phyloP scores from a whole-genome alignment of 495 filamentous ascomycete species.

The Cercophora newfieldiana region DNA sequence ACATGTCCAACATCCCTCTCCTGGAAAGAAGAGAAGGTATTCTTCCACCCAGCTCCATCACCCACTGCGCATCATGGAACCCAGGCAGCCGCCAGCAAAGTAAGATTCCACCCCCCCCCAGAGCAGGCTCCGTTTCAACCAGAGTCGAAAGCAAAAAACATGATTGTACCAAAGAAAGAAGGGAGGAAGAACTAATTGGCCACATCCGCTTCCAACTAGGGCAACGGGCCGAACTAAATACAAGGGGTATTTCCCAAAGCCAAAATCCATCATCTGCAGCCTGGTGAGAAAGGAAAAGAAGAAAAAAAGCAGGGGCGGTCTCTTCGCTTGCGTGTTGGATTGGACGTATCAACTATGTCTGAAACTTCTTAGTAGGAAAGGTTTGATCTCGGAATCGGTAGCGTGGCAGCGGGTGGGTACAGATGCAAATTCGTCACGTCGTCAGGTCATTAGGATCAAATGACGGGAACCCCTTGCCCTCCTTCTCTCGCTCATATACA shows the following conservation, averaged over 20 bases:
- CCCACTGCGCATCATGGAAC: background rate
- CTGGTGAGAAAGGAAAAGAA: background rate
- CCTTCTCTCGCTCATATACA: background rate
- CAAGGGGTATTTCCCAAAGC: slow-evolving; percentile 16
- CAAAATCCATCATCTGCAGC: background rate
- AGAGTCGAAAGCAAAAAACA: background rate
- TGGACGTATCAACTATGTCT: background rate
- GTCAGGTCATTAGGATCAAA: slow-evolving; percentile 12
- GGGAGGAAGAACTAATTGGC: background rate
- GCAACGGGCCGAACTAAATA: background rate
- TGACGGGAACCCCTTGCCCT: background rate
- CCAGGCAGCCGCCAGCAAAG: background rate
- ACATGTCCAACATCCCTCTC: background rate
- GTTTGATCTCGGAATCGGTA: background rate
- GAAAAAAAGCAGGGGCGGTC: background rate
- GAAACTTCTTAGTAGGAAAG: too few species aligned
- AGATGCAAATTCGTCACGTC: background rate
- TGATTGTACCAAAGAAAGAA: background rate
- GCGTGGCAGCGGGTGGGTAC: background rate
- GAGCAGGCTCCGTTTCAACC: background rate
- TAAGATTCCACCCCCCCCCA: background rate
- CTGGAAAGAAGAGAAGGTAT: background rate
- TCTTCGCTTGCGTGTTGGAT: background rate
- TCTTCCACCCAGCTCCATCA: background rate
- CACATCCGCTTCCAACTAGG: background rate